Base-by-base conservation (phyloP, 1,139 yeast genomes). In the Nematodospora anomalae region DNA sequence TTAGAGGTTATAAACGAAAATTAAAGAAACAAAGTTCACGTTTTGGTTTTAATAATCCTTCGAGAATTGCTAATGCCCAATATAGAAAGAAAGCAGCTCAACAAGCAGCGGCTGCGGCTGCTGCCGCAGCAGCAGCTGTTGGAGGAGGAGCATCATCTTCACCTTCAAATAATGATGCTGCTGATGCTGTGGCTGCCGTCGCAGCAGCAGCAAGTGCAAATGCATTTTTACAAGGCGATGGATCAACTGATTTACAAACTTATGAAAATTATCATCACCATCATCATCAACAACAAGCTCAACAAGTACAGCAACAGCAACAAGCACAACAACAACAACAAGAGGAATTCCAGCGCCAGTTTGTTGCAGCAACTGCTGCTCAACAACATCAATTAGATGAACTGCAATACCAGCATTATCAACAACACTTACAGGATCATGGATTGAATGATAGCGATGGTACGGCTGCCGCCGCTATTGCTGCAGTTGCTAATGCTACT, bases 1-100 rank as follows among this genome's bases (percentile, higher is more conserved):
- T 76, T 46, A 57, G 81, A 41, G 79, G 79, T n/a, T 71, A 74
- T 55, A 76, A 76, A 55, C 64, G 79, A 40, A 75, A 76, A 45
- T 57, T 75, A 48, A 71, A 70, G 58, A 66, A 68, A 47, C 75
- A 65, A 46, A 59, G 53, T 33, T 35, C 42, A 8, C 38, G 47
- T 27, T 40, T 39, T 36, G 59, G 66, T 8, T 59, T 49, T 29
- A 44, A 44, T 35, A 43, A 44, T 32, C 44, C 46, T 12, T 42
- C 51, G 45, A 55, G 53, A 54, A 43, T 52, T 59, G 40, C 44
- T n/a, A 39, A 42, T 35, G 44, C 49, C 24, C 38, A 40, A 24
- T 42, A 44, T 33, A 44, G 41, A 28, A 42, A 44, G 30, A 40
- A 44, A 31, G 38, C 41, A 25, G 37, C 32, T n/a, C 37, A 37